A percentile compares a stretch with the other conserved stretches of the same genome.
These are phyloP conservation scores for Dunaliella primolecta DNA, from an alignment of 139 green algal species.

Conservation along the genomic window DNA sequence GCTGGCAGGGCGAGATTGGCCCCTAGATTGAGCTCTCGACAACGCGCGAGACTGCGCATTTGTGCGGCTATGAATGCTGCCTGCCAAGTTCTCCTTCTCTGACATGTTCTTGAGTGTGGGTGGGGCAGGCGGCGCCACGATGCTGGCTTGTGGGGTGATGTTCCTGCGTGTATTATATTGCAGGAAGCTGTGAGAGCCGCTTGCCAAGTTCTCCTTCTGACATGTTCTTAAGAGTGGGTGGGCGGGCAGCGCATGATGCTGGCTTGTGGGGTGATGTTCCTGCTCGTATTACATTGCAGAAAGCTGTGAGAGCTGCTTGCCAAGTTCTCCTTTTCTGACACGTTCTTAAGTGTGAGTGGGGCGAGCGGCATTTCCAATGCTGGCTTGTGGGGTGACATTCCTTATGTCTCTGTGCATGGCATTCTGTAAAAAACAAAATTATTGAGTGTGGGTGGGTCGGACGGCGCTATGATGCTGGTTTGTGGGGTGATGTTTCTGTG, in stretches of 20 bases:
- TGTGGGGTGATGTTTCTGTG: neutral
- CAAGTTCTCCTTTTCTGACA: neutral
- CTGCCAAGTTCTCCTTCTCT: neutral
- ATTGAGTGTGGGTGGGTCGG: neutral
- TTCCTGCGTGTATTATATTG: neutral
- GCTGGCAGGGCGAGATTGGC: neutral
- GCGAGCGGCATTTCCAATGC: neutral
- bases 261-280: neutral
- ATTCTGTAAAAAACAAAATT: no score
- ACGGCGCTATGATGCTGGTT: neutral
- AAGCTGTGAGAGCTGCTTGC: no score
- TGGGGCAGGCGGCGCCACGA: neutral
- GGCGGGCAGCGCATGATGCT: neutral
- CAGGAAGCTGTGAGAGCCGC: no score
- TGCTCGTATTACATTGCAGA: neutral
- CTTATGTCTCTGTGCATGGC: no score
- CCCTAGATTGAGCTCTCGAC: neutral
- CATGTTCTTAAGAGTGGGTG: neutral
- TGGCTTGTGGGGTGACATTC: neutral
- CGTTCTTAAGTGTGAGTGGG: neutral
- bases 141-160: neutral
- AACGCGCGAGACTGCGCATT: neutral
- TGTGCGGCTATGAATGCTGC: neutral
- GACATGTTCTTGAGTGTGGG: neutral
- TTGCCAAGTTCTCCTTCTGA: neutral